A percentile compares a stretch with the other conserved stretches of the same genome.
Conservation (phyloP, 345 rosid genomes). For the Fremontodendron californicum region DNA sequence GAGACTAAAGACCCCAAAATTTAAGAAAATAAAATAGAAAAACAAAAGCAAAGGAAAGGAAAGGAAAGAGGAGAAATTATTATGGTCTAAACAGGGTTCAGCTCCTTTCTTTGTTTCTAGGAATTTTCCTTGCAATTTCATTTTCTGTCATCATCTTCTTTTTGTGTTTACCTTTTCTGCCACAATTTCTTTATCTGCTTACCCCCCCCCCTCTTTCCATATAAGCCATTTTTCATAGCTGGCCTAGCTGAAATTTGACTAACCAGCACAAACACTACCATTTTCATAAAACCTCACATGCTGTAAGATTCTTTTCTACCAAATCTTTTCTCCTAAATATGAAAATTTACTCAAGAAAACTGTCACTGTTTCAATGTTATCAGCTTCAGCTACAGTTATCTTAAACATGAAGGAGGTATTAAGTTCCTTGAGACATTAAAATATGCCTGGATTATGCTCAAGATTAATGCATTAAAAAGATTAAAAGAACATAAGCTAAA, state of each 20-base stretch:
- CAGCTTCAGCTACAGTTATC: background rate
- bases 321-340: background rate
- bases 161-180: background rate
- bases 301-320: background rate
- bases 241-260: background rate
- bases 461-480: background rate
- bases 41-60: background rate
- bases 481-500: background rate
- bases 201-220: slow-evolving; percentile 1
- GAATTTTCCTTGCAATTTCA: slow-evolving; percentile 8
- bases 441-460: background rate
- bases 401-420: background rate
- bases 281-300: background rate
- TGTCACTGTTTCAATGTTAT: background rate
- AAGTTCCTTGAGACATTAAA: background rate
- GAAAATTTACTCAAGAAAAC: background rate
- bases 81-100: background rate
- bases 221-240: slow-evolving; percentile 16
- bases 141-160: slow-evolving; percentile 3
- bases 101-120: background rate
- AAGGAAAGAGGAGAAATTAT: background rate
- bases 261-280: background rate
- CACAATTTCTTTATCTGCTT: slow-evolving; percentile 1
- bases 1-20: background rate
- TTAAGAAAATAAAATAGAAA: background rate